Evolutionary conservation across 1,139 yeast species (phyloP).

Genomic region (Kodamaea arcana): DNA sequence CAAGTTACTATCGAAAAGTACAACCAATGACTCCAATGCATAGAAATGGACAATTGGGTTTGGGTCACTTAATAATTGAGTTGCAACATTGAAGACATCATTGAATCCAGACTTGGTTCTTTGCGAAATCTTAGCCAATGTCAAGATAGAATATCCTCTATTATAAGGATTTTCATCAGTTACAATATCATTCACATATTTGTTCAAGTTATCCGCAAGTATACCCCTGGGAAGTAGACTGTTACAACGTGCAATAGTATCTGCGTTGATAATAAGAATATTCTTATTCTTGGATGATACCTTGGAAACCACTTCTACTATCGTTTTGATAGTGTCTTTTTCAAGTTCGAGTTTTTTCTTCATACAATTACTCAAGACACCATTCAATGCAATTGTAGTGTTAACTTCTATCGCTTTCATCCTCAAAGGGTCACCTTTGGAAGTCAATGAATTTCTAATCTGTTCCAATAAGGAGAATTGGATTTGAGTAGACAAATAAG

Average conservation of each 20-base stretch:
- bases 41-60: constrained; percentile 80
- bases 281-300: constrained; percentile 37
- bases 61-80: constrained; percentile 69
- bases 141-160: constrained; percentile 61
- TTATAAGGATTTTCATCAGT: constrained; percentile 52
- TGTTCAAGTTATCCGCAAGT: constrained; percentile 47
- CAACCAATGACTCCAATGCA: constrained; percentile 57
- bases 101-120: constrained; percentile 28
- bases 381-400: constrained; percentile 59
- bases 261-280: constrained; percentile 54
- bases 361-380: constrained; percentile 39
- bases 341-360: constrained; percentile 30
- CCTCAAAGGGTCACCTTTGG: constrained; percentile 31
- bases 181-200: constrained; percentile 59
- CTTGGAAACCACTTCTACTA: constrained; percentile 56
- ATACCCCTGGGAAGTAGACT: constrained; percentile 34
- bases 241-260: constrained; percentile 61
- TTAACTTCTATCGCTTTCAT: constrained; percentile 57
- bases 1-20: constrained; percentile 53
- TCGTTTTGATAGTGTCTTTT: constrained; percentile 42
- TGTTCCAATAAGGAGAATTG: constrained; percentile 85
- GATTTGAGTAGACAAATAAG: constrained; percentile 70
- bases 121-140: constrained; percentile 60
- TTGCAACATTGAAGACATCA: constrained; percentile 52
- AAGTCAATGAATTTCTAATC: constrained; percentile 50